Base-by-base conservation (phyloP, 208 protist genomes). In the Trypanosoma scelopori region DNA sequence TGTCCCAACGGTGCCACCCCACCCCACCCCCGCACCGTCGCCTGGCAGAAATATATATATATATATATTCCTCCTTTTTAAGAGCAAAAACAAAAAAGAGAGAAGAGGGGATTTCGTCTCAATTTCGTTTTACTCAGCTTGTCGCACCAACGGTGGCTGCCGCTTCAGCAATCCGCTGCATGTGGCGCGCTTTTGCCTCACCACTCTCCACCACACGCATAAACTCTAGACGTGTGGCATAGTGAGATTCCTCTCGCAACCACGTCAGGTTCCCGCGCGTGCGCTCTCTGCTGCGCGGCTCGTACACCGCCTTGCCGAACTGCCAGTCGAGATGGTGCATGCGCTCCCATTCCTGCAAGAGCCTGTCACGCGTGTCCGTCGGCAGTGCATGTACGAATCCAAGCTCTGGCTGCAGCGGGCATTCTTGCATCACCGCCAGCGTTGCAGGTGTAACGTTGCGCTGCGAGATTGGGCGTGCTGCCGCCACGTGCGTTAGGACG, bases 241-340 rank as follows among this genome's bases (percentile, higher is more conserved):
- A 68, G 60, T 93, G 76, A 56, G 74, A 76, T 23, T 74, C 69
- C 68, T 96, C 91, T 12, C 92, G 84, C 46, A 94, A 56, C 89
- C 92, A 97, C 27, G 86, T 92, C 51, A 94, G 49, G 65, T 97
- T 97, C 16, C 89, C 89, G 18, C 83, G 79, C 28, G 72, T 82
- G 5, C 90, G 78, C 66, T 97, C 89, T 16, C 23, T n/a, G 12
- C 53, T 67, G 12, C 87, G 84, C 23, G 92, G 89, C 37, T 61
- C 56, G 71, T 94, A 97, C 1, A 94, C 85, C 28, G 92, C 92
- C 43, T 93, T 93, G 48, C 92, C 92, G 56, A 97, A 97, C 74
- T 97, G 92, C 87, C 87, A 95, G 62, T 97, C 87, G 0, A 94
- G 67, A 75, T 94, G 87, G 56, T 93, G 87, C 76, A 88, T 82